Percentiles rank a stretch among this genome's conserved stretches.
These are phyloP conservation scores for Tylopilus balloui DNA, from an alignment of 768 basidiomycete species.

Conservation along the genomic window DNA sequence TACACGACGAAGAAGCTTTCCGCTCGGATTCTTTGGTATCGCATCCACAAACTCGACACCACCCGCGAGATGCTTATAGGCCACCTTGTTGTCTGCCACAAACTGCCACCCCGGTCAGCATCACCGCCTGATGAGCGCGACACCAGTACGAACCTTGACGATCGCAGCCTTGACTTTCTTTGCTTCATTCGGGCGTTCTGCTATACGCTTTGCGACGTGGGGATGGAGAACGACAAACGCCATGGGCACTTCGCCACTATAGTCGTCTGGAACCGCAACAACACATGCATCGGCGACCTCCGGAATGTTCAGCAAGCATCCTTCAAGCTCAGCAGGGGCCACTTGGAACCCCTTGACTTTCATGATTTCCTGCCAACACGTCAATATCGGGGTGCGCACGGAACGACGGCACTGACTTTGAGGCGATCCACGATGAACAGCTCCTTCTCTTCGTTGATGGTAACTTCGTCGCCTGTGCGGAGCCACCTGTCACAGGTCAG, in stretches of 20 bases:
- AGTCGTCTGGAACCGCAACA: conserved; percentile 63
- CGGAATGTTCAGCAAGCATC: conserved; percentile 54
- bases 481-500: conserved; percentile 48
- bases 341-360: conserved; percentile 74
- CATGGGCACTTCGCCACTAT: conserved; percentile 66
- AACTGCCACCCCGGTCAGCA: conserved; percentile 31
- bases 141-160: conserved; percentile 36
- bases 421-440: conserved; percentile 60
- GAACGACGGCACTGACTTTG: conserved; percentile 38
- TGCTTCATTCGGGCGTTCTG: conserved; percentile 26
- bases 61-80: conserved; percentile 56
- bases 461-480: conserved; percentile 62
- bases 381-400: not conserved
- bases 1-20: conserved; percentile 50
- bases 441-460: conserved; percentile 50
- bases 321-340: conserved; percentile 70
- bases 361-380: conserved; percentile 49
- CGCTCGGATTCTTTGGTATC: conserved; percentile 63
- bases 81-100: conserved; percentile 50
- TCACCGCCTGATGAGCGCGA: not conserved
- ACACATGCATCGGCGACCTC: conserved; percentile 63
- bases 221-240: conserved; percentile 58
- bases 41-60: conserved; percentile 52
- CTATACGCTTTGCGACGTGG: conserved; percentile 36
- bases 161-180: conserved; percentile 43